Evolutionary conservation across 345 rosid genomes (phyloP).

Genomic region (Sisymbrium altissimum): DNA sequence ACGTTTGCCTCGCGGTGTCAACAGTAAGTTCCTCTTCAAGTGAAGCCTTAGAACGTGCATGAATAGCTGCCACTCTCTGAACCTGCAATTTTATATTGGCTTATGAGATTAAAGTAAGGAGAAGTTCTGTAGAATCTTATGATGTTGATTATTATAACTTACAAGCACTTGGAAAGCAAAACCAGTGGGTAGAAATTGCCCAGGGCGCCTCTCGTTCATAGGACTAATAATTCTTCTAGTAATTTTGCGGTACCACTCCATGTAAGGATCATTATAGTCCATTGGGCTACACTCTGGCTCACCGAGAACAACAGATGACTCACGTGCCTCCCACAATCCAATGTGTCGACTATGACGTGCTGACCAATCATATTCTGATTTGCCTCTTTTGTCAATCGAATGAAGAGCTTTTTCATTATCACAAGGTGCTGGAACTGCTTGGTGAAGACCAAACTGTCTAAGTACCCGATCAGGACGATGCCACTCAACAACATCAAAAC

Average conservation of each 20-base stretch:
- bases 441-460: constrained; percentile 38
- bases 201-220: constrained; percentile 42
- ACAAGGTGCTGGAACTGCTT: constrained; percentile 35
- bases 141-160: constrained; percentile 11
- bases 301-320: constrained; percentile 27
- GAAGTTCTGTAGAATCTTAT: neutral
- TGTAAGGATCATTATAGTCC: constrained; percentile 41
- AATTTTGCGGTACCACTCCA: constrained; percentile 41
- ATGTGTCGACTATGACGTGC: constrained; percentile 39
- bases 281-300: constrained; percentile 35
- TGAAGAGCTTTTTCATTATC: constrained; percentile 40
- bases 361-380: constrained; percentile 39
- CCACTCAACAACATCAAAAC: constrained; percentile 42
- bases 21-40: constrained; percentile 37
- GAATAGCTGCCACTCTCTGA: constrained; percentile 40
- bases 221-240: constrained; percentile 41
- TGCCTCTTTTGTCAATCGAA: constrained; percentile 41
- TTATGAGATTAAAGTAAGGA: neutral
- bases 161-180: constrained; percentile 42
- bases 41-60: constrained; percentile 36
- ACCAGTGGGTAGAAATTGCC: constrained; percentile 39
- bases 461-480: constrained; percentile 41
- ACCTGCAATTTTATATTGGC: constrained; percentile 17
- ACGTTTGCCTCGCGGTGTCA: constrained; percentile 33
- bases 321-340: constrained; percentile 36